Evolutionary conservation across 2,329 filamentous ascomycete genomes (phyloP), one percentile per base, ranked within the genome.

Genomic region (Hymenoscyphus albidus): DNA sequence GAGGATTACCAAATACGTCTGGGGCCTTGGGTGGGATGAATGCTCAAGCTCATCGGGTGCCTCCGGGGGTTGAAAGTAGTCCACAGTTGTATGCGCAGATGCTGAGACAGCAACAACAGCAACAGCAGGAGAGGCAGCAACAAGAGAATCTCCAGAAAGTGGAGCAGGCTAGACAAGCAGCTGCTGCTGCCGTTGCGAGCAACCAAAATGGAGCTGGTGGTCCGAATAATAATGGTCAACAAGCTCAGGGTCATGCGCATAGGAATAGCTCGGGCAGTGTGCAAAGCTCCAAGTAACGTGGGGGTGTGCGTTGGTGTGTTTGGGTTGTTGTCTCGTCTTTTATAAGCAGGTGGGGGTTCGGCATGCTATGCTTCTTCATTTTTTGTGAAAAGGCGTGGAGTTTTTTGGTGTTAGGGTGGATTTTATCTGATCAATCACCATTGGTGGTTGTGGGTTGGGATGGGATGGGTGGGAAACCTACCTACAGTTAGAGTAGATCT

Each of bases 61-160:
- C 69, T 10, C 59, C 48, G 31, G 69, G 70, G 18, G 78, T 81
- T 72, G 79, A 80, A 65, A 78, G 77, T 35, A 76, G 79, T 62
- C 74, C 74, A 12, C 81, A 83, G 68, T 73, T 80, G 27, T 83
- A 81, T 70, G 81, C 82, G 42, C 81, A 81, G n/a, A 79, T 82
- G 76, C 78, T 84, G 76, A 78, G 81, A 51, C 80, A 81, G 60
- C 79, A 82, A 39, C 82, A 83, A 69, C 73, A 83, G 66, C 77
- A 81, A 70, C 81, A 82, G 22, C 74, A 80, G 7, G 76, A 76
- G 35, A 35, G 39, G 76, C 44, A 16, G 18, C 44, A 57, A n/a
- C 27, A 57, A 18, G 22, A 55, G 3, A 55, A 18, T 71, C 81
- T 82, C n/a, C 74, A 80, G 7, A 77, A 76, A 39, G 76, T 74